Evolutionary conservation across 352 stramenopile genomes (phyloP), one percentile per base, ranked within the genome.

Genomic region (Pythium vanterpoolii): DNA sequence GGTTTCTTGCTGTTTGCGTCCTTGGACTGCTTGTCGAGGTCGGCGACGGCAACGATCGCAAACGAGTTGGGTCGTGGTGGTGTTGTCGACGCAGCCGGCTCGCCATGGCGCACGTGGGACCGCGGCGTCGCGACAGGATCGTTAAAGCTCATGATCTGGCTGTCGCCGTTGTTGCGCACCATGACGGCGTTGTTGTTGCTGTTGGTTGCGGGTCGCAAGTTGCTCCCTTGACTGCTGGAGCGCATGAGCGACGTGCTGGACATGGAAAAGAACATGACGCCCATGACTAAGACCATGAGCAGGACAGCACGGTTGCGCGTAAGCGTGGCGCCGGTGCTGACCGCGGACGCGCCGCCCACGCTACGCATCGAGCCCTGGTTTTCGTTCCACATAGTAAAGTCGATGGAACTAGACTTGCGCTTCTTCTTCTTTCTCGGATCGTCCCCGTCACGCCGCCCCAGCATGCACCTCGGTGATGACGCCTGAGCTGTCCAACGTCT

Each of bases 1-100:
- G 87, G 89, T 68, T 98, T 98, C 60, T 89, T 90, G 59, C 74
- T 92, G 62, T 74, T 83, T 33, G 81, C 66, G 49, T 97, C 82
- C 33, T 87, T 84, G 51, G 84, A 97, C 33, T 98, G 80, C 73
- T 98, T 96, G 77, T 99, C 96, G 40, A 99, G 69, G 74, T 99
- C 96, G 1, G 96, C 96, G n/a, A 99, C 91, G 19, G 97, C 88
- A 13, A 96, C 88, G 68, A 98, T 69, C 14, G 79, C 79, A 27
- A 93, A 88, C 33, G 81, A 90, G 62, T 89, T 66, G 0, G 83
- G 83, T n/a, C 62, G 68, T 3, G 60, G 40, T 9, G 62, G 49
- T 26, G 36, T 16, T 13, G 47, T 52, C 0, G 53, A 42, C 26
- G 53, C 45, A 21, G 36, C 19, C 6, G 39, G 38, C 19, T 61